Evolutionary conservation across 192 early-diverging fungal genomes (phyloP).

Genomic region (Umbelopsis sp.): DNA sequence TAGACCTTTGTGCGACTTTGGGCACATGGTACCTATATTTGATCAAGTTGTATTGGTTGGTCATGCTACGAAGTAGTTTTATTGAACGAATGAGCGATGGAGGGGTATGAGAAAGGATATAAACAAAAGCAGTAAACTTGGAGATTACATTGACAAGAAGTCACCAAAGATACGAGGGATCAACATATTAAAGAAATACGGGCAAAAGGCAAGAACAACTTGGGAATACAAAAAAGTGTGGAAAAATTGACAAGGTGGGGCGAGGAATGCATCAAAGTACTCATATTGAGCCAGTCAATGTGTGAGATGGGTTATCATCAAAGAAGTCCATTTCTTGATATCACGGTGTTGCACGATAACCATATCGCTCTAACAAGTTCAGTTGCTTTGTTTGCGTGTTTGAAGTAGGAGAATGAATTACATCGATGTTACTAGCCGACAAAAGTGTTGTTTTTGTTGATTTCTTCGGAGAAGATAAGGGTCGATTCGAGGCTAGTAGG

Average conservation of each 20-base stretch:
- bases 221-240: too few relatives aligned
- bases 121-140: too few relatives aligned
- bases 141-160: too few relatives aligned
- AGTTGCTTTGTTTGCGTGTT: not conserved
- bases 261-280: too few relatives aligned
- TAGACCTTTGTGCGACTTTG: constrained; percentile 15
- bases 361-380: constrained; percentile 8
- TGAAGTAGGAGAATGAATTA: not conserved
- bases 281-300: not conserved
- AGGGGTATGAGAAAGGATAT: too few relatives aligned
- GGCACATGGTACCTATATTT: not conserved
- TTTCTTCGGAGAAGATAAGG: not conserved
- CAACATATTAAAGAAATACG: too few relatives aligned
- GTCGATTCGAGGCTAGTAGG: not conserved
- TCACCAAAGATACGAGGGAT: too few relatives aligned
- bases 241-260: too few relatives aligned
- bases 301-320: not conserved
- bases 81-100: too few relatives aligned
- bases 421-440: not conserved
- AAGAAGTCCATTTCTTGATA: not conserved
- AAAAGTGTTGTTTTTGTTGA: not conserved
- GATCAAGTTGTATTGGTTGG: too few relatives aligned
- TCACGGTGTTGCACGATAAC: constrained; percentile 2
- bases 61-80: too few relatives aligned
- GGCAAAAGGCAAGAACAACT: too few relatives aligned